phyloP scores from a whole-genome alignment of 495 filamentous ascomycete genomes.

The Penicillium pancosmium region DNA sequence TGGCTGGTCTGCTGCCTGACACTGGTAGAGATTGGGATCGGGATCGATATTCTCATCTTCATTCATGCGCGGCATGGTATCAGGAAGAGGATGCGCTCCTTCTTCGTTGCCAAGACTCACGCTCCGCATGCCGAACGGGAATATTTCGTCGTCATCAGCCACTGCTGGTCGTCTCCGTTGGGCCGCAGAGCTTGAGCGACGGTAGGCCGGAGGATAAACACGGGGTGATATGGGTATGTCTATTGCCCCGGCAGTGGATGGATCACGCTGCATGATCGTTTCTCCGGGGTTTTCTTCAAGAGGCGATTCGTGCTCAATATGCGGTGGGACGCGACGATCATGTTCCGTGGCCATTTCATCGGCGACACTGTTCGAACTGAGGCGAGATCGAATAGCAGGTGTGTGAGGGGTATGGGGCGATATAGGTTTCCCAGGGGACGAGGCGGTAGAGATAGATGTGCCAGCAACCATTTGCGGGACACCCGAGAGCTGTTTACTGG shows the following conservation, averaged over 20 bases:
- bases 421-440: constrained; percentile 88
- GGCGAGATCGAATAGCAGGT: constrained; percentile 86
- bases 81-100: constrained; percentile 59
- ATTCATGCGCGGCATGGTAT: constrained; percentile 54
- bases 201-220: constrained; percentile 58
- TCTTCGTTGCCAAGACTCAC: constrained; percentile 76
- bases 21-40: constrained; percentile 25
- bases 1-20: constrained; percentile 29
- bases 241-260: constrained; percentile 65
- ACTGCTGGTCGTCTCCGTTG: constrained; percentile 59
- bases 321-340: constrained; percentile 27
- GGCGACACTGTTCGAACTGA: constrained; percentile 86
- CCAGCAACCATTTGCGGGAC: constrained; percentile 83
- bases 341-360: constrained; percentile 58
- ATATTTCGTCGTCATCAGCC: constrained; percentile 63
- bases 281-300: constrained; percentile 42
- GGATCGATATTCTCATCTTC: constrained; percentile 33
- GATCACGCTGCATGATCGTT: constrained; percentile 43
- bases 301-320: constrained; percentile 38
- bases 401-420: constrained; percentile 95
- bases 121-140: constrained; percentile 69
- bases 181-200: constrained; percentile 79
- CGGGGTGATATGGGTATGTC: constrained; percentile 82
- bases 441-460: constrained; percentile 79
- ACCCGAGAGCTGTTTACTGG: constrained; percentile 80